Conservation (phyloP, 345 rosid species). For the Kernera saxatilis region DNA sequence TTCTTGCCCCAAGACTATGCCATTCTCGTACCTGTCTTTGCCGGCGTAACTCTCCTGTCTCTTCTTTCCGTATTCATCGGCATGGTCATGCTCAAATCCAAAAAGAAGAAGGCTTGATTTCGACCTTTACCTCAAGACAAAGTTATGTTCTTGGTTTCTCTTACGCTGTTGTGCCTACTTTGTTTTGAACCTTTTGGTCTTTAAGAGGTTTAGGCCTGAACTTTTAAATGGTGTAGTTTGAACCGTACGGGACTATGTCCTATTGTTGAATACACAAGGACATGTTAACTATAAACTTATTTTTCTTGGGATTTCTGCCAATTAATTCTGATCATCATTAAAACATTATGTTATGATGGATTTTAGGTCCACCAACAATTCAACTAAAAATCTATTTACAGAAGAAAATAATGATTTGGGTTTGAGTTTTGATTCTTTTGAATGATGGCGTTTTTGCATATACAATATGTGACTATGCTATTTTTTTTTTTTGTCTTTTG, state of each 20-base stretch:
- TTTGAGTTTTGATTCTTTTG: neutral
- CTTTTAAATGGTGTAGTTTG: constrained; percentile 15
- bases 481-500: neutral
- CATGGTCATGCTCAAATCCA: constrained; percentile 71
- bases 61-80: constrained; percentile 68
- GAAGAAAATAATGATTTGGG: neutral
- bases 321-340: constrained; percentile 5
- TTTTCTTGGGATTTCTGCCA: neutral
- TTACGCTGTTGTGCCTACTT: neutral
- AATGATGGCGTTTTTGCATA: neutral
- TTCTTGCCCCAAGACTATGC: constrained; percentile 87
- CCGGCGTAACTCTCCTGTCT: constrained; percentile 63
- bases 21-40: constrained; percentile 64
- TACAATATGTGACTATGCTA: too few relatives aligned
- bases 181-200: constrained; percentile 1
- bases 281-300: neutral
- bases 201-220: neutral
- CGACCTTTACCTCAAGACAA: neutral
- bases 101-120: constrained; percentile 67
- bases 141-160: neutral
- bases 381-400: neutral
- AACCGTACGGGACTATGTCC: constrained; percentile 7
- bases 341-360: neutral
- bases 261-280: neutral
- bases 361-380: neutral